Percentiles rank a stretch among this genome's conserved stretches.
phyloP scores from a whole-genome alignment of 202 grass and related monocot genomes.

The Panicum hallii region DNA sequence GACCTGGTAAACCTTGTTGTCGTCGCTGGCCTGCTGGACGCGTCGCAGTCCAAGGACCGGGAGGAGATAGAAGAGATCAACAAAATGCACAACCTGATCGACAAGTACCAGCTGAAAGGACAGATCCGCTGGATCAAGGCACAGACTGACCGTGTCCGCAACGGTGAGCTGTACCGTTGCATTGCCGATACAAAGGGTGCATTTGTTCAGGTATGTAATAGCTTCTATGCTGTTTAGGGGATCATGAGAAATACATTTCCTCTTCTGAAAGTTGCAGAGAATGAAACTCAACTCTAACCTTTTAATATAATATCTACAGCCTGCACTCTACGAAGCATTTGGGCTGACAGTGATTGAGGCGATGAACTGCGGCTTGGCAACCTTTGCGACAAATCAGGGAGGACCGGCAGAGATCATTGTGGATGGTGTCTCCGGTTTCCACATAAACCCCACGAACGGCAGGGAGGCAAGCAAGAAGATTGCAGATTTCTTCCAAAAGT shows the following conservation, averaged over 20 bases:
- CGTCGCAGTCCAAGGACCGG: constrained; percentile 88
- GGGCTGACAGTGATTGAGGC: constrained; percentile 96
- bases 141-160: constrained; percentile 86
- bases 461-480: constrained; percentile 74
- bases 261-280: neutral
- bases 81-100: constrained; percentile 86
- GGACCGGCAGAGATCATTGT: constrained; percentile 95
- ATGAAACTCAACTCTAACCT: constrained; percentile 4
- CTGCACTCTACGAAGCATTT: constrained; percentile 94
- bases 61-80: constrained; percentile 97
- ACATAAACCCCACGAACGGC: constrained; percentile 81
- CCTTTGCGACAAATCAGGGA: constrained; percentile 88
- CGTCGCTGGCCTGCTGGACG: constrained; percentile 75
- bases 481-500: constrained; percentile 89
- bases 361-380: constrained; percentile 89
- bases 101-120: constrained; percentile 80
- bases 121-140: constrained; percentile 91
- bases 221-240: neutral
- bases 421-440: constrained; percentile 90
- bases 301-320: constrained; percentile 48
- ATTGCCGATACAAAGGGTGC: constrained; percentile 93
- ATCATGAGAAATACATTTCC: neutral
- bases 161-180: constrained; percentile 91
- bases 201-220: constrained; percentile 76
- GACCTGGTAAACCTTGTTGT: constrained; percentile 85